Base-by-base conservation (phyloP, 345 rosid genomes). In the Populus alba region DNA sequence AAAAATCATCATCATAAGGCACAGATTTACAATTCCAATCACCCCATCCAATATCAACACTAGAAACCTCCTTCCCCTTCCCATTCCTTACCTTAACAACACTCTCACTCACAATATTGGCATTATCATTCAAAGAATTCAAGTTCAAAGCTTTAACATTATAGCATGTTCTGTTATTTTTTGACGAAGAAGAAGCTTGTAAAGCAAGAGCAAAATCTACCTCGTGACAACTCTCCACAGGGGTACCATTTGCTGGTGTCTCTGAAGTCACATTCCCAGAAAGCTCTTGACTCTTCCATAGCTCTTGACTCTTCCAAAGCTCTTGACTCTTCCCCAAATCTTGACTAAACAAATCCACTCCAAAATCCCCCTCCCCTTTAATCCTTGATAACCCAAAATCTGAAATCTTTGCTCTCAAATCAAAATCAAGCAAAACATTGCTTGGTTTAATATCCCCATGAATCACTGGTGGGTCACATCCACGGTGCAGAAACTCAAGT, bases 401-500 rank as follows among this genome's bases (percentile, higher is more conserved):
- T 0, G 99, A 92, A 77, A 96, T 80, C 89, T 90, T 94, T n/a
- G 94, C 97, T 62, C 83, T 89, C 57, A 85, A 89, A 57, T 96
- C 97, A 76, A 92, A 87, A 80, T 94, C 97, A 3, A 96, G 92
- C 78, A 96, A 87, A 31, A 94, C 97, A 82, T 96, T 96, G 74
- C 99, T 92, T 0, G 99, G 99, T 87, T 96, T 96, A 15, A 96
- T 85, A 72, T 96, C 99, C 33, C 99, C 99, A 74, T 96, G 99
- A 82, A 96, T 91, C 82, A 96, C 97, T 0, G 98, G 97, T 12
- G 97, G 99, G 65, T 94, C 98, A 79, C 97, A 94, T 2, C 94
- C 98, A 62, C 88, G 83, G 80, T 96, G 99, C 86, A 96, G 75
- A 79, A 86, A 92, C 71, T 96, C 97, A 13, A 96, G 87, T 43